These are phyloP conservation scores for Pseudocercospora macadamiae DNA, from an alignment of 2,329 filamentous ascomycete species.

Conservation along the genomic window DNA sequence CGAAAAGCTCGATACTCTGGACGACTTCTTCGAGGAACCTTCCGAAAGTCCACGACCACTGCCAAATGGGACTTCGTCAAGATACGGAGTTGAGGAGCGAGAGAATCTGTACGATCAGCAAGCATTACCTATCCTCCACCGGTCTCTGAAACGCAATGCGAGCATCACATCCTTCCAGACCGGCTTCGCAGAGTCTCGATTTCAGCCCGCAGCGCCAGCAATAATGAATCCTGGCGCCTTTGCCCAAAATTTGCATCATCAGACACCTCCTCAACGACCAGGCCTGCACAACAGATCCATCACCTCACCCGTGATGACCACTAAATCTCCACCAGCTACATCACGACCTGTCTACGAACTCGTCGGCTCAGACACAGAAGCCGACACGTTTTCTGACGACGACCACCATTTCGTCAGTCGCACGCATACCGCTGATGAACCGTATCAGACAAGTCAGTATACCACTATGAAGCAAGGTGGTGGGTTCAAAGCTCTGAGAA, in stretches of 20 bases:
- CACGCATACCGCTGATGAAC: slow-evolving; percentile 35
- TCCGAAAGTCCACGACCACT: slow-evolving; percentile 18
- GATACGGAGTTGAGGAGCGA: slow-evolving; percentile 53
- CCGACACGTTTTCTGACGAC: slow-evolving; percentile 74
- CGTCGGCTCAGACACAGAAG: slow-evolving; percentile 73
- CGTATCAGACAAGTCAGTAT: slow-evolving; percentile 22
- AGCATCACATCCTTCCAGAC: slow-evolving; percentile 81
- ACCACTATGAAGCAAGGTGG: slow-evolving; percentile 20
- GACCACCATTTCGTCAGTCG: slow-evolving; percentile 64
- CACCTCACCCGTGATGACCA: slow-evolving; percentile 71
- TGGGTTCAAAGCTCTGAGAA: slow-evolving; percentile 52
- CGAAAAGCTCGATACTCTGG: slow-evolving; percentile 57
- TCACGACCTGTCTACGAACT: slow-evolving; percentile 56
- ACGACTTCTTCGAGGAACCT: slow-evolving; percentile 57
- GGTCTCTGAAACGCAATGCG: slow-evolving; percentile 73
- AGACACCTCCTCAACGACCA: slow-evolving; percentile 54
- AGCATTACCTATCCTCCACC: slow-evolving; percentile 84
- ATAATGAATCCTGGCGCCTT: slow-evolving; percentile 63
- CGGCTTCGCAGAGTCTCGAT: slow-evolving; percentile 74
- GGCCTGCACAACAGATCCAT: slow-evolving; percentile 79
- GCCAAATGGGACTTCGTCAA: slow-evolving; percentile 16
- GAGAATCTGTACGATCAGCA: slow-evolving; percentile 91
- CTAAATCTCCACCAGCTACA: slow-evolving; percentile 41
- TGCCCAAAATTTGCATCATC: slow-evolving; percentile 33
- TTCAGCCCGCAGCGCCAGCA: slow-evolving; percentile 57